Conservation (phyloP, 345 rosid species). For the Pelargonium nanum region DNA sequence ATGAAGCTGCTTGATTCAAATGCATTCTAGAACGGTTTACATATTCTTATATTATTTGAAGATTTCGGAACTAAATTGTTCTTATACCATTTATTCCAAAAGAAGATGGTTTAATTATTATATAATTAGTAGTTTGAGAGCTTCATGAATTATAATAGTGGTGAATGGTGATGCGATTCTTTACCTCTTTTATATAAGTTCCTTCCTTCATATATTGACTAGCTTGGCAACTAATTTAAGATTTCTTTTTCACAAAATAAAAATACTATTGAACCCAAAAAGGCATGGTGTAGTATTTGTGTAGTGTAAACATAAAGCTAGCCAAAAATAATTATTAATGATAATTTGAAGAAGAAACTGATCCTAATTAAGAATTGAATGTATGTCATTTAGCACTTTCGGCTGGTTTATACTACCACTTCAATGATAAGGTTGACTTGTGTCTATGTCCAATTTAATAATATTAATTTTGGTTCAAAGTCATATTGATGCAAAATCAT, state of each 20-base stretch:
- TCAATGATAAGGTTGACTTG: too few relatives aligned
- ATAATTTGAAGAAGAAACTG: too few relatives aligned
- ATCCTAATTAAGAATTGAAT: background rate
- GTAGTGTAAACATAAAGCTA: too few relatives aligned
- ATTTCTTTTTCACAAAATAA: too few relatives aligned
- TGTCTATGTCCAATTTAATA: too few relatives aligned
- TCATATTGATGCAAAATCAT: too few relatives aligned
- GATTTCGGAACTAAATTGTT: background rate
- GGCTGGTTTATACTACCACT: background rate
- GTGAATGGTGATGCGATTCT: background rate
- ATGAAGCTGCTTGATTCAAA: background rate
- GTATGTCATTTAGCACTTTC: background rate
- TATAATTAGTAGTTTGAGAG: too few relatives aligned
- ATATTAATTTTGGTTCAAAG: too few relatives aligned
- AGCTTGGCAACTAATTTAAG: background rate
- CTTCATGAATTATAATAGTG: too few relatives aligned
- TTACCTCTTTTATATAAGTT: background rate
- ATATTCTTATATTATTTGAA: background rate
- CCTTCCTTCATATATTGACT: background rate
- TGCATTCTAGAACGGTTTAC: background rate
- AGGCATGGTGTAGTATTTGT: background rate
- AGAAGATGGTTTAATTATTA: too few relatives aligned
- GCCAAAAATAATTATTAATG: too few relatives aligned
- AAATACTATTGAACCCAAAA: too few relatives aligned
- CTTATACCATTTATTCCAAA: background rate